Evolutionary conservation across 345 rosid genomes (phyloP).

Genomic region (Noccaea caerulescens): DNA sequence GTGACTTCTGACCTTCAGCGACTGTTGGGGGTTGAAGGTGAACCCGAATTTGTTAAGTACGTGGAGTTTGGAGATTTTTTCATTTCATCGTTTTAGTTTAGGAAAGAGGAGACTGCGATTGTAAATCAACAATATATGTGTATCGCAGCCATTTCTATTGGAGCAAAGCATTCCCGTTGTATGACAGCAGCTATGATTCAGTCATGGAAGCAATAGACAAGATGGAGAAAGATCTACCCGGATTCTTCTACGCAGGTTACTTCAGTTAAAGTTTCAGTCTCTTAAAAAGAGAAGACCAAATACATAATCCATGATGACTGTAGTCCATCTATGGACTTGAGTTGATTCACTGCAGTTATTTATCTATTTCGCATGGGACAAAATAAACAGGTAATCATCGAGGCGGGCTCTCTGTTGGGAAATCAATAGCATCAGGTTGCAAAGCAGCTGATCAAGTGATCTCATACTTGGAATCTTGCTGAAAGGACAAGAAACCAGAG

Average conservation of each 20-base stretch:
- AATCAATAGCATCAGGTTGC: constrained; percentile 81
- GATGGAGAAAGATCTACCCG: constrained; percentile 88
- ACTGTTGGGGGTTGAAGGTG: constrained; percentile 88
- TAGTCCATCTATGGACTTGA: constrained; percentile 6
- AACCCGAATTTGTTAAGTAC: constrained; percentile 83
- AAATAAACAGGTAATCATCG: constrained; percentile 73
- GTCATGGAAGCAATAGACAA: constrained; percentile 70
- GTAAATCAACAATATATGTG: constrained; percentile 20
- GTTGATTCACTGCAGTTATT: constrained; percentile 10
- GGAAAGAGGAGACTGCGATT: not conserved
- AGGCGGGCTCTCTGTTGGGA: constrained; percentile 88
- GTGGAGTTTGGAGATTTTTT: constrained; percentile 14
- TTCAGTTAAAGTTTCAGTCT: constrained; percentile 25
- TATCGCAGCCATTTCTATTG: constrained; percentile 80
- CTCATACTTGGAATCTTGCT: constrained; percentile 69
- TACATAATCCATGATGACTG: constrained; percentile 3
- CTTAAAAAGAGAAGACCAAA: constrained; percentile 10
- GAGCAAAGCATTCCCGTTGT: constrained; percentile 89
- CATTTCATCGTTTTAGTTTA: constrained; percentile 12
- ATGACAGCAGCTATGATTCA: constrained; percentile 66
- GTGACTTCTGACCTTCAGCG: constrained; percentile 84
- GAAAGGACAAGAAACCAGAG: constrained; percentile 44
- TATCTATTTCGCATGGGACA: not conserved
- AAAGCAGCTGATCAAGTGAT: constrained; percentile 88
- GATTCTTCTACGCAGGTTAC: constrained; percentile 93